Percentiles rank a stretch among this genome's conserved stretches.
phyloP scores from a whole-genome alignment of 345 rosid genomes.

The Aquilaria yunnanensis region DNA sequence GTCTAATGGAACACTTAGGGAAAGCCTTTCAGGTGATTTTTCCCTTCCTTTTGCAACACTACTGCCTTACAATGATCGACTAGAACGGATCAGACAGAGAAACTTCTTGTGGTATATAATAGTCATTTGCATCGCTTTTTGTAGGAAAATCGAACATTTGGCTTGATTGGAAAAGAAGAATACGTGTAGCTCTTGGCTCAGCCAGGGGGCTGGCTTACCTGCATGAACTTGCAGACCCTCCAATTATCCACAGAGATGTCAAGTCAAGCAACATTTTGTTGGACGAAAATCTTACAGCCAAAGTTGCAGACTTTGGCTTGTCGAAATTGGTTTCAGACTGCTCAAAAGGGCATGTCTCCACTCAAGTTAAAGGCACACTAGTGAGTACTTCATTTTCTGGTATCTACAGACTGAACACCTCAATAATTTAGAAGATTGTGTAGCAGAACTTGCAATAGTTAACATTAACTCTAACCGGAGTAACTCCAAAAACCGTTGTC shows the following conservation, averaged over 20 bases:
- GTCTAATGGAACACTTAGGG: conserved; percentile 80
- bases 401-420: no score
- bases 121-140: background rate
- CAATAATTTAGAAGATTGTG: no score
- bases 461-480: no score
- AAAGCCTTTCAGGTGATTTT: conserved; percentile 60
- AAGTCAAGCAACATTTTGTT: conserved; percentile 84
- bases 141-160: conserved; percentile 58
- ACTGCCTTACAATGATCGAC: no score
- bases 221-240: conserved; percentile 94
- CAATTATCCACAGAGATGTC: conserved; percentile 91
- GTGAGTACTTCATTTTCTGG: conserved; percentile 25
- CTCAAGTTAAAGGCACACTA: conserved; percentile 98
- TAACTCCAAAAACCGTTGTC: no score
- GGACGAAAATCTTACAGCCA: conserved; percentile 78
- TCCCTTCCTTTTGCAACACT: no score
- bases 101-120: background rate
- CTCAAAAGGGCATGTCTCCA: conserved; percentile 93
- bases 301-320: conserved; percentile 95
- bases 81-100: no score
- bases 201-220: conserved; percentile 91
- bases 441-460: no score
- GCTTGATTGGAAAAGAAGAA: conserved; percentile 89
- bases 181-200: conserved; percentile 81
- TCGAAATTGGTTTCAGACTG: conserved; percentile 88